Evolutionary conservation across 108 stramenopile genomes (phyloP).

Genomic region (Stephanodiscus minutulus): DNA sequence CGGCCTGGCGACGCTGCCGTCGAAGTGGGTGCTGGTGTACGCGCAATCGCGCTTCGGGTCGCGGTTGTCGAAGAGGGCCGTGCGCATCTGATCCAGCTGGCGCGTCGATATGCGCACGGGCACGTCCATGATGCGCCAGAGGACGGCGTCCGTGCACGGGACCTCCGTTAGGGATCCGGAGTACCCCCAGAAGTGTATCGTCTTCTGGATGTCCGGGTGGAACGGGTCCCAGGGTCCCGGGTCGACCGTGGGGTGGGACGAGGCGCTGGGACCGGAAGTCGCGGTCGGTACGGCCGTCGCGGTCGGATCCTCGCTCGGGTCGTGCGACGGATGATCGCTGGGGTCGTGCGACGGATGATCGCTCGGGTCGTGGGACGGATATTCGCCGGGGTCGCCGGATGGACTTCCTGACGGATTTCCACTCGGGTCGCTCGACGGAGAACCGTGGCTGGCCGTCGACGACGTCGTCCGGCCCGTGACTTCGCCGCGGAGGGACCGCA

Average conservation of each 20-base stretch:
- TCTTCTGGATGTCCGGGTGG: constrained; percentile 56
- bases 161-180: constrained; percentile 80
- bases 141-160: constrained; percentile 67
- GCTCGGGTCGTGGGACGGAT: not conserved
- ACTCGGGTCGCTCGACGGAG: not conserved
- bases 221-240: constrained; percentile 63
- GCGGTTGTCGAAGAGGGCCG: constrained; percentile 64
- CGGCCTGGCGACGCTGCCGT: constrained; percentile 70
- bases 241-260: not conserved
- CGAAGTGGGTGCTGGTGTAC: constrained; percentile 63
- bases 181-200: constrained; percentile 76
- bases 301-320: no score
- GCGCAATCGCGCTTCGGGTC: constrained; percentile 48
- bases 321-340: not conserved
- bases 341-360: not conserved
- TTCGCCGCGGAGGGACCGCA: no score
- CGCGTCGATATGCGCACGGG: constrained; percentile 59
- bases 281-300: no score
- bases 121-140: constrained; percentile 73
- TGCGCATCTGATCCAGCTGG: constrained; percentile 72
- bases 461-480: not conserved
- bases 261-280: not conserved
- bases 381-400: no score
- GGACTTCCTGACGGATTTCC: not conserved
- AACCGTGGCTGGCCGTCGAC: no score